Conservation (phyloP, 208 protist genomes). For the Angomonas desouzai region DNA sequence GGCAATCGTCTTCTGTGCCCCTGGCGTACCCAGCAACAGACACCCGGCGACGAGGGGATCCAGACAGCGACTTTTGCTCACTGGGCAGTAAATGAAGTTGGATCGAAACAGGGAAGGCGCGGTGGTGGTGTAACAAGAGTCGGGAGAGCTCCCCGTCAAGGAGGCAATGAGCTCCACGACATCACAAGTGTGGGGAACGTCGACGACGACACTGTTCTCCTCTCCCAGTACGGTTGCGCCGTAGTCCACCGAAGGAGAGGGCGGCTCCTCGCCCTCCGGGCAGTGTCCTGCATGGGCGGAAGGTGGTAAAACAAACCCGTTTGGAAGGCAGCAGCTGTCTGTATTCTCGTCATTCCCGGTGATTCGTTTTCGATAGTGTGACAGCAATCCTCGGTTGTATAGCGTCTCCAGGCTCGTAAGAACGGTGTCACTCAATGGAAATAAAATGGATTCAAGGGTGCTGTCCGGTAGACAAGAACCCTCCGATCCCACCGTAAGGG, state of each 20-base stretch:
- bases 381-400: slow-evolving; percentile 21
- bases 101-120: slow-evolving; percentile 59
- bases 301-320: not conserved
- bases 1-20: slow-evolving; percentile 9
- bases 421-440: slow-evolving; percentile 29
- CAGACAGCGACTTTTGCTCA: slow-evolving; percentile 67
- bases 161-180: not conserved
- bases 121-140: no score
- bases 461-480: not conserved
- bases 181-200: not conserved
- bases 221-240: not conserved
- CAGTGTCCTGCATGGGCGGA: not conserved
- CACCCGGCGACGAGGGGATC: slow-evolving; percentile 52
- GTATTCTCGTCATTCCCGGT: no score
- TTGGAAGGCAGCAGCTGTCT: slow-evolving; percentile 13
- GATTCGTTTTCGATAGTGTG: not conserved
- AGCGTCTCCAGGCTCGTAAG: slow-evolving; percentile 25
- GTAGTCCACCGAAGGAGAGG: not conserved
- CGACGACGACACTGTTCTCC: not conserved
- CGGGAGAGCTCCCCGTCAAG: no score
- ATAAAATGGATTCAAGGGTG: slow-evolving; percentile 20
- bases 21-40: slow-evolving; percentile 16
- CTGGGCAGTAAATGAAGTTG: slow-evolving; percentile 79
- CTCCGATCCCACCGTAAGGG: not conserved
- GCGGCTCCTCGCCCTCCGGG: not conserved